Evolutionary conservation across 176 grass and related monocot genomes (phyloP).

Genomic region (Saccharum officinarum): DNA sequence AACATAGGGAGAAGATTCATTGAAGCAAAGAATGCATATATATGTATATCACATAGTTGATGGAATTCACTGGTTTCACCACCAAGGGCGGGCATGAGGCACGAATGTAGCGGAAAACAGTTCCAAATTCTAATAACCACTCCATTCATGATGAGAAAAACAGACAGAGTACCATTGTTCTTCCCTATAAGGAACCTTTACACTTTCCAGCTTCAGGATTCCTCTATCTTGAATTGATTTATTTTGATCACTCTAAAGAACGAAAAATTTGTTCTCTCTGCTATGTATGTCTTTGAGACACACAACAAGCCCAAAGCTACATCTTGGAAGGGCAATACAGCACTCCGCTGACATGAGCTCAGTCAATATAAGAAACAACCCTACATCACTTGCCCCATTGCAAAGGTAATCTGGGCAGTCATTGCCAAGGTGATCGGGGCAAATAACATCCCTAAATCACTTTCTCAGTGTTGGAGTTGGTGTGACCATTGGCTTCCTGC

Average conservation of each 20-base stretch:
- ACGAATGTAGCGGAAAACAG: not conserved
- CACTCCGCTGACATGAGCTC: not conserved
- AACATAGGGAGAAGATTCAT: not conserved
- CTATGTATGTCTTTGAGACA: not conserved
- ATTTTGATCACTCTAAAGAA: not conserved
- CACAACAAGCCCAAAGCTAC: not conserved
- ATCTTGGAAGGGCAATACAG: not conserved
- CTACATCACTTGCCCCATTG: too few species aligned
- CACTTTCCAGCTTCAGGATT: not conserved
- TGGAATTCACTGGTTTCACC: not conserved
- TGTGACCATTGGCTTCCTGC: too few species aligned
- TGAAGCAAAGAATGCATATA: not conserved
- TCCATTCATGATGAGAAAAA: conserved; percentile 4
- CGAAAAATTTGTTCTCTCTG: not conserved
- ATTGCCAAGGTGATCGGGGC: too few species aligned
- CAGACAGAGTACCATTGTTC: not conserved
- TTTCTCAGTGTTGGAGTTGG: too few species aligned
- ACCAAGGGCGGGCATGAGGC: not conserved
- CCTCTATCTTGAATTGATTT: not conserved
- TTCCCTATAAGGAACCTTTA: not conserved
- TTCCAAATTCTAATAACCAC: not conserved
- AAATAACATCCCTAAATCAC: too few species aligned
- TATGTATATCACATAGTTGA: not conserved
- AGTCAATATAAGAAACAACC: not conserved
- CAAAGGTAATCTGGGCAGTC: too few species aligned